Base-by-base conservation (phyloP, 352 stramenopile genomes). In the Blastocystis hominis region DNA sequence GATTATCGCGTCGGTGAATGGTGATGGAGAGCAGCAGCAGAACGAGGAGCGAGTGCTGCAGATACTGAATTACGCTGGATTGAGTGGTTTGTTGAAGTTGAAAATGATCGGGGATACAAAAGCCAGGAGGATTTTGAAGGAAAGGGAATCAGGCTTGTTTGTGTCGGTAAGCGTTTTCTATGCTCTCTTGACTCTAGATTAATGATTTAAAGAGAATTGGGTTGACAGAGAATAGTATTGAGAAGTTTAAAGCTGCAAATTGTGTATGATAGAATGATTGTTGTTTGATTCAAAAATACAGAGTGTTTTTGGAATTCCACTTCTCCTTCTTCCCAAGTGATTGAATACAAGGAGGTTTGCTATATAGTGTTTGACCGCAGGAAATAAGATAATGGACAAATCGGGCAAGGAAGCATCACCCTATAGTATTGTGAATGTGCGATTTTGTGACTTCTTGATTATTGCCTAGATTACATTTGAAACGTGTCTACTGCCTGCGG, bases 401-500 rank as follows among this genome's bases (percentile, higher is more conserved):
- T 17, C 47, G n/a, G 62, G 66, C 47, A 84, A 84, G 20, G 30
- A 84, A 24, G 34, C 72, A 2, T 84, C 72, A 20, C 44, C 72
- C 7, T 84, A 66, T 47, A 54, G 47, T 38, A n/a, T 84, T 17
- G 42, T 68, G 40, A 64, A 84, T 24, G 72, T 84, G n/a, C 15
- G 6, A 20, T 15, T 10, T 3, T 46, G 44, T 9, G 6, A 1
- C 24, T 56, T 55, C 5, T 34, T 9, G 36, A 9, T 68, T 38
- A 68, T 40, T 36, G 20, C 20, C 3, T 69, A 87, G 66, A 87
- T 87, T 24, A 75, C 50, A 38, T 87, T 87, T 34, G 77, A 87
- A 87, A 56, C 66, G 44, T 87, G 77, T 64, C 30, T 87, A 24
- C 77, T 87, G 54, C 77, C 77, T 20, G 62, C 53, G 30, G 77